Evolutionary conservation across 495 filamentous ascomycete genomes (phyloP), one percentile per base, ranked within the genome.

Genomic region (Podospora sp.): DNA sequence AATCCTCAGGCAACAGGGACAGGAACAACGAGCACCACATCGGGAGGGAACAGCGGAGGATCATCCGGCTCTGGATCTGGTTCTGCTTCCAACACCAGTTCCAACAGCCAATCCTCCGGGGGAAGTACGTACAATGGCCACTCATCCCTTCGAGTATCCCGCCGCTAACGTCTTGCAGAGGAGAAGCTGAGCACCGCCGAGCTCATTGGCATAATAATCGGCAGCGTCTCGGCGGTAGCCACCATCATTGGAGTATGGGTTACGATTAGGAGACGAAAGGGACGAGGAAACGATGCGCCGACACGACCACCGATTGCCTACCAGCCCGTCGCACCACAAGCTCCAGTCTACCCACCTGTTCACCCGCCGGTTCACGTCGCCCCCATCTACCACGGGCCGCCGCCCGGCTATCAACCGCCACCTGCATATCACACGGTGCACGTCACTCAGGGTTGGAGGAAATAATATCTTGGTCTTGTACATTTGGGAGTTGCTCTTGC

Each of bases 191-290:
- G 53, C 22, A 57, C 53, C 8, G 53, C 22, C 21, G 53, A 57
- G 22, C 53, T 57, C 16, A 57, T 57, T 21, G 53, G 53, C 22
- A 57, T 57, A 7, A 25, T 57, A 18, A 57, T 57, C 22, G 53
- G 53, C 53, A 27, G 53, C 53, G 21, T 57, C 14, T 57, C 53
- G 12, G 53, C 53, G 18, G 20, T 57, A 21, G 53, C 53, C 3
- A 57, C 53, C 9, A 57, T 57, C 22, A 27, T 57, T 12, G 53
- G 53, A 57, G 53, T 57, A 6, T 57, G 53, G 53, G 53, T 57
- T 18, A 27, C 53, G 53, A 27, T 57, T 21, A 57, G 22, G 21
- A 55, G 20, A 21, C 53, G 53, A 27, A 57, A 57, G 40, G 12
- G 11, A 2, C 40, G 40, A 46, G 40, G 40, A 33, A 33, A 33